A percentile compares a stretch with the other conserved stretches of the same genome.
phyloP scores from a whole-genome alignment of 768 basidiomycete species.

The Phlebiopsis gigantea region DNA sequence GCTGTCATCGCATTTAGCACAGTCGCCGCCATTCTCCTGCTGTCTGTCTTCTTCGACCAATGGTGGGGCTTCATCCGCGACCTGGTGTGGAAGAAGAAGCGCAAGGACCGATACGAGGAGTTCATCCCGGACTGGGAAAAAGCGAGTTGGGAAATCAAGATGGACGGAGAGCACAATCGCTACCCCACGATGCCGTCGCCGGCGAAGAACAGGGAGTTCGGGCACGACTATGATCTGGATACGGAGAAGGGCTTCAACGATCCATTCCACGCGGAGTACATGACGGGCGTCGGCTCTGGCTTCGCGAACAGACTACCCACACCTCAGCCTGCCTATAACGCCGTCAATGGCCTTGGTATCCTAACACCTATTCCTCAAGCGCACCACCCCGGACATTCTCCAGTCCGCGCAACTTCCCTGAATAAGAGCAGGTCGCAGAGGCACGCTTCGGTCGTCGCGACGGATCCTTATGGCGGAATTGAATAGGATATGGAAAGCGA shows the following conservation, averaged over 20 bases:
- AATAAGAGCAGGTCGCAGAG: slow-evolving; percentile 1
- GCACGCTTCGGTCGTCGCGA: slow-evolving; percentile 2
- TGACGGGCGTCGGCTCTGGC: slow-evolving; percentile 11
- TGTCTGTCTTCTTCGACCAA: slow-evolving; percentile 65
- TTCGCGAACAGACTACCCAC: not conserved
- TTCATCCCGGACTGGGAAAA: slow-evolving; percentile 63
- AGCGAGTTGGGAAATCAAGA: slow-evolving; percentile 48
- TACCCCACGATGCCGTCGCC: slow-evolving; percentile 27
- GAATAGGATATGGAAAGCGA: not conserved
- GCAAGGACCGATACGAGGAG: slow-evolving; percentile 39
- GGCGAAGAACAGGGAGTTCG: slow-evolving; percentile 2
- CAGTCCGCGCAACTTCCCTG: not conserved
- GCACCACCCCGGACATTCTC: not conserved
- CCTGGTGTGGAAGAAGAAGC: slow-evolving; percentile 33
- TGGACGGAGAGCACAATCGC: slow-evolving; percentile 19
- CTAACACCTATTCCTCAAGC: slow-evolving; percentile 6
- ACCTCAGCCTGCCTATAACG: not conserved
- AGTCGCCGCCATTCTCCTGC: slow-evolving; percentile 49
- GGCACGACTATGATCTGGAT: not conserved
- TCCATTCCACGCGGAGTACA: not conserved
- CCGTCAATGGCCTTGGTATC: slow-evolving; percentile 5
- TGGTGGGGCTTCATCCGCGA: slow-evolving; percentile 61
- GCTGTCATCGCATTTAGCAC: slow-evolving; percentile 57
- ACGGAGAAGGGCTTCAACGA: slow-evolving; percentile 3
- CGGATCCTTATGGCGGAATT: slow-evolving; percentile 12